These are phyloP conservation scores for Infundibulicybe gibba DNA, from an alignment of 768 basidiomycete species.

Conservation along the genomic window DNA sequence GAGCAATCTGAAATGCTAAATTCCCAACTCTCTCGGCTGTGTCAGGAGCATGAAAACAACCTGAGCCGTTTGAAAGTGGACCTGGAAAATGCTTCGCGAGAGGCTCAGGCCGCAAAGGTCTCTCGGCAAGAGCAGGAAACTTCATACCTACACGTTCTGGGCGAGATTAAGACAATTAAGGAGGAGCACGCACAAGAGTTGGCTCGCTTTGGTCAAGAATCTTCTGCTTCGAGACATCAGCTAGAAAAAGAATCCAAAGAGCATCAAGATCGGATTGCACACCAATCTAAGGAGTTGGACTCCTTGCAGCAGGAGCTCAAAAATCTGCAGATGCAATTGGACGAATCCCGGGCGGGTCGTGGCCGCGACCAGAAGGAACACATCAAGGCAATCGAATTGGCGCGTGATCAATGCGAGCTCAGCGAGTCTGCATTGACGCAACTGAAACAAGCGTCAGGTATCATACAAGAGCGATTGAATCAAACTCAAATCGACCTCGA, in stretches of 20 bases:
- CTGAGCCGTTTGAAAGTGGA: no score
- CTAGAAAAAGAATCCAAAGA: constrained; percentile 6
- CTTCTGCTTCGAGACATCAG: no score
- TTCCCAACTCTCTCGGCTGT: no score
- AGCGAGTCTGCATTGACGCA: constrained; percentile 21
- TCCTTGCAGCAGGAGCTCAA: constrained; percentile 23
- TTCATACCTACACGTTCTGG: background rate
- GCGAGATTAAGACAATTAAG: background rate
- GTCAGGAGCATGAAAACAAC: background rate
- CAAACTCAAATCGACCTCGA: constrained; percentile 31
- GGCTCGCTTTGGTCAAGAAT: background rate
- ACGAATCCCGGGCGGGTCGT: constrained; percentile 11
- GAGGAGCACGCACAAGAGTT: background rate
- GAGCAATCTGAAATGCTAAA: background rate
- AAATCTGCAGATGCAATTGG: constrained; percentile 5
- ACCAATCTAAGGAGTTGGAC: constrained; percentile 21
- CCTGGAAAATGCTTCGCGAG: background rate
- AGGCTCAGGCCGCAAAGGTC: background rate
- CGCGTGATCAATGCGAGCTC: constrained; percentile 17
- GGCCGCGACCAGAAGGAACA: constrained; percentile 26
- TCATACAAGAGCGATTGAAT: constrained; percentile 36
- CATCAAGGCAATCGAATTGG: constrained; percentile 24
- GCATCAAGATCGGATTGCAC: constrained; percentile 24
- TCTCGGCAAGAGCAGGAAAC: constrained; percentile 2
- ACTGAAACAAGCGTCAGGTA: constrained; percentile 30